Conservation (phyloP, 1,284 basidiomycete genomes). For the Xerocomus nothofagi region DNA sequence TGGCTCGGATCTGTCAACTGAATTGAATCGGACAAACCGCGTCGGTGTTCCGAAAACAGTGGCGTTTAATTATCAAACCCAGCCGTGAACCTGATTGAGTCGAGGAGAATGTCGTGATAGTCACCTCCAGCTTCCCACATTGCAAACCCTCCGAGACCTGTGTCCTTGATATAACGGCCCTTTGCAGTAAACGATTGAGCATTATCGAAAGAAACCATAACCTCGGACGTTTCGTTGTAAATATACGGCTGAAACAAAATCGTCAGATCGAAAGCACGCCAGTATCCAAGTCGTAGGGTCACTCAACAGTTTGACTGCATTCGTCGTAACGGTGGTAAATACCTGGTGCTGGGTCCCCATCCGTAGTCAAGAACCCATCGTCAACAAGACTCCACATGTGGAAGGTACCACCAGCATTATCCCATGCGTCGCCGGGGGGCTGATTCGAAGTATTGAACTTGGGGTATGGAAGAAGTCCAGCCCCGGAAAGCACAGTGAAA, state of each 20-base stretch:
- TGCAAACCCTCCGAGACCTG: constrained; percentile 49
- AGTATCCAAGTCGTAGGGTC: not conserved
- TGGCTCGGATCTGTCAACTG: no score
- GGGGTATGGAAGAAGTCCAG: constrained; percentile 35
- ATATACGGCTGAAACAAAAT: constrained; percentile 40
- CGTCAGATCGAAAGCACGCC: not conserved
- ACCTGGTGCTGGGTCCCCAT: constrained; percentile 39
- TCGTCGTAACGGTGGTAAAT: constrained; percentile 20
- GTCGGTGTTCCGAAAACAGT: no score
- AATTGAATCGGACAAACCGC: no score
- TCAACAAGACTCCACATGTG: constrained; percentile 43
- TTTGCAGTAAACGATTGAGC: constrained; percentile 54
- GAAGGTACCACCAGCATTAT: constrained; percentile 38
- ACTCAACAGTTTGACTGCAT: constrained; percentile 5
- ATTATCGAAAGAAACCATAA: constrained; percentile 40
- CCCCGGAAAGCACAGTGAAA: constrained; percentile 11
- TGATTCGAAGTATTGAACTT: constrained; percentile 37
- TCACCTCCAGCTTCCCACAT: constrained; percentile 62
- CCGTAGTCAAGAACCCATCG: constrained; percentile 39
- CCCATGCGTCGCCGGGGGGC: constrained; percentile 45
- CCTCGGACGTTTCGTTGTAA: constrained; percentile 38
- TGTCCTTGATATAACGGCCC: constrained; percentile 48
- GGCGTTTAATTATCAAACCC: no score
- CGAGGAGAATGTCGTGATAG: constrained; percentile 47
- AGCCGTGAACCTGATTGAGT: constrained; percentile 44